Base-by-base conservation (phyloP, 2,329 filamentous ascomycete genomes). In the Aaosphaeria pasadenensis region DNA sequence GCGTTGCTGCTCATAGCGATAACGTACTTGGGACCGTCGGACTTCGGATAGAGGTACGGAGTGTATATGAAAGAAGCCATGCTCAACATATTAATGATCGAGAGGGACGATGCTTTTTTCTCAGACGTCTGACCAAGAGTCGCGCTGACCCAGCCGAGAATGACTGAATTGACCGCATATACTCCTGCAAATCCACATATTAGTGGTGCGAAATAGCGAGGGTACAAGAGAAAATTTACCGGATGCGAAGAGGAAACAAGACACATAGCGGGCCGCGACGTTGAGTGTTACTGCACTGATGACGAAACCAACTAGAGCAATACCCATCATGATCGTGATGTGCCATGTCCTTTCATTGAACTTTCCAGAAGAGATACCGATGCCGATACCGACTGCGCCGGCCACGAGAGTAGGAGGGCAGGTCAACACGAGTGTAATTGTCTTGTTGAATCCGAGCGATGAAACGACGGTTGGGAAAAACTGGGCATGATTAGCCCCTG, bases 401-500 rank as follows among this genome's bases (percentile, higher is more conserved):
- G 56, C 53, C 30, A 63, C 51, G 0, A 63, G 53, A 1, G 50
- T 55, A 3, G 57, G 58, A 5, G 58, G 61, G 3, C 50, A 51
- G 4, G 77, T 80, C 49, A 82, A 71, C 9, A 78, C 69, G 0
- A 81, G 70, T 0, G 78, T 80, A 43, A 78, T 70, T 1, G 74
- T 80, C 0, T 64, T 73, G 48, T 66, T 70, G 62, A 79, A 80
- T 0, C 74, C 74, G 1, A 81, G 69, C 0, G 76, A 77, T 49
- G 74, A 67, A 49, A 80, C 74, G 11, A 79, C 74, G 4, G 72
- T 72, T 1, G 70, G 71, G 51, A 71, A 75, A 59, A 73, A 75
- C 9, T 40, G 13, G 2, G 33, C 9, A 36, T 36, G 9, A 13
- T 36, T 11, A 36, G 33, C 33, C 13, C 13, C 13, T 36, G 33